Evolutionary conservation across 345 rosid species (phyloP).

Genomic region (Conringia planisiliqua): DNA sequence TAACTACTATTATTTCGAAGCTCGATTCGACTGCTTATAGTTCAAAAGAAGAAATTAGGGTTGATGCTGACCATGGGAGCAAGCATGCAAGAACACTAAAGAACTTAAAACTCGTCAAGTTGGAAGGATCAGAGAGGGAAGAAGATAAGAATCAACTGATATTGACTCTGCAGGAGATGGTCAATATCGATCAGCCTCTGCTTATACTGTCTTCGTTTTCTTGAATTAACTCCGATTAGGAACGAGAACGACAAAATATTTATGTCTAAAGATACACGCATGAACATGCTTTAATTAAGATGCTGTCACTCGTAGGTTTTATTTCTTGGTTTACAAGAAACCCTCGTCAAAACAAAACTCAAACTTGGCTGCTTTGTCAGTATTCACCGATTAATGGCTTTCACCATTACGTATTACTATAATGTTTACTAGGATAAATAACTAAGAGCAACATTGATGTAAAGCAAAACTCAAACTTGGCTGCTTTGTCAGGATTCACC

Average conservation of each 20-base stretch:
- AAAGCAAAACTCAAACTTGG: background rate
- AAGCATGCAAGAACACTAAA: constrained; percentile 27
- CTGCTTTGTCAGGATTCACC: background rate
- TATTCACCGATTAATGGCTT: background rate
- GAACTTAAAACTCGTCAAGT: constrained; percentile 38
- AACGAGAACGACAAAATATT: background rate
- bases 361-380: background rate
- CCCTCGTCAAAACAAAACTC: background rate
- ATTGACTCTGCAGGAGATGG: constrained; percentile 30
- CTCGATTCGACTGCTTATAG: constrained; percentile 42
- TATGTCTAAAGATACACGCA: constrained; percentile 23
- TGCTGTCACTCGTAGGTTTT: constrained; percentile 10
- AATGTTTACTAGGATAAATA: background rate
- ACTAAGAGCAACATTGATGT: no score
- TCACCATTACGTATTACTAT: constrained; percentile 14
- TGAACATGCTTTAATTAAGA: background rate
- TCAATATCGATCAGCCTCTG: constrained; percentile 11
- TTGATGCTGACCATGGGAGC: constrained; percentile 23
- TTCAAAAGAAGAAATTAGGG: constrained; percentile 7
- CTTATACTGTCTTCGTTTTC: background rate
- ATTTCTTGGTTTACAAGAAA: constrained; percentile 28
- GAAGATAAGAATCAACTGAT: constrained; percentile 31
- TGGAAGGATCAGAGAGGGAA: constrained; percentile 43
- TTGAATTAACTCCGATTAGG: background rate
- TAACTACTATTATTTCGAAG: constrained; percentile 26